phyloP scores from a whole-genome alignment of 352 stramenopile species.

The Globisporangium cystogenes region DNA sequence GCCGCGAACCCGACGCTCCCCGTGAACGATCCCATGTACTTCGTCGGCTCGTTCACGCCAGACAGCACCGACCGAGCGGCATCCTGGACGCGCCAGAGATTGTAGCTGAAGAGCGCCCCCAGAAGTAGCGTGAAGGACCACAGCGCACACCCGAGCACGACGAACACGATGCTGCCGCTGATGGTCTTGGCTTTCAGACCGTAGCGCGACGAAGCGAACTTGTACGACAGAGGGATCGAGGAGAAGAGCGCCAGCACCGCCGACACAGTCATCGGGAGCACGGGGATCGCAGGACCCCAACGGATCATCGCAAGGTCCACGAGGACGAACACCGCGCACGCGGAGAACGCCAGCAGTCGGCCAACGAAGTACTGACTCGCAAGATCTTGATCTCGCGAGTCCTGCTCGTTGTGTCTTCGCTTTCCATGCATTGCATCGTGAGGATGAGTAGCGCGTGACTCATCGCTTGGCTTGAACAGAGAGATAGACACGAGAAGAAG shows the following conservation, averaged over 20 bases:
- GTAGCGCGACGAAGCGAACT: constrained; percentile 25
- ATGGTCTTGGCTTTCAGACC: constrained; percentile 23
- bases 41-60: constrained; percentile 12
- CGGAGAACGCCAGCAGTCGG: constrained; percentile 28
- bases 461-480: constrained; percentile 20
- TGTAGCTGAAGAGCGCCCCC: constrained; percentile 35
- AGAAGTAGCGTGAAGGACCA: constrained; percentile 58
- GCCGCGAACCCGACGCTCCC: constrained; percentile 39
- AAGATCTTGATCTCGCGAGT: constrained; percentile 16
- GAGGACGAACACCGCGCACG: constrained; percentile 39
- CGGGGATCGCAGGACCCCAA: constrained; percentile 33
- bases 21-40: constrained; percentile 44
- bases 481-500: constrained; percentile 34
- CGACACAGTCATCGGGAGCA: constrained; percentile 40
- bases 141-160: constrained; percentile 41
- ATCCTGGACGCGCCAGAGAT: constrained; percentile 30
- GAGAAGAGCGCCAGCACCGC: constrained; percentile 43
- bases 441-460: not conserved
- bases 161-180: constrained; percentile 41
- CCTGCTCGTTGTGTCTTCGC: not conserved
- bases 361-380: constrained; percentile 35
- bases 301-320: constrained; percentile 42
- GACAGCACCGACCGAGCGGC: not conserved
- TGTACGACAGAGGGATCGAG: constrained; percentile 47
- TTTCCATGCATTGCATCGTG: not conserved